A percentile compares a stretch with the other conserved stretches of the same genome.
Conservation (phyloP, 1,284 basidiomycete species). For the Ganoderma multipileum region DNA sequence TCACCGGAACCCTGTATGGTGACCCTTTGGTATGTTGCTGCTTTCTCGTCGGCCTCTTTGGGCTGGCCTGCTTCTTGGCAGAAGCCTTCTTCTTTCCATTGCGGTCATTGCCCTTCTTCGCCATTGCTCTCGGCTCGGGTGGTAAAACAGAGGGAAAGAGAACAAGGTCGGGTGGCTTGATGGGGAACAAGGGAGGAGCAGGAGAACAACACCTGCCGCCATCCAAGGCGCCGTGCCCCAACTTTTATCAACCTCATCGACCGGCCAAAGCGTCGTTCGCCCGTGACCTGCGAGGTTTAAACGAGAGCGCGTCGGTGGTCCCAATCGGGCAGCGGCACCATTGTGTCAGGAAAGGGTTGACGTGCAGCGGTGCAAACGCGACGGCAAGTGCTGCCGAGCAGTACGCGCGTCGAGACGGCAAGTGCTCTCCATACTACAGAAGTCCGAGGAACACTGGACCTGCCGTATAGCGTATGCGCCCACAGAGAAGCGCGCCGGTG, state of each 20-base stretch:
- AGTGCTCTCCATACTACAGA: constrained; percentile 1
- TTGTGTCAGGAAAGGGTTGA: background rate
- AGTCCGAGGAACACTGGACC: background rate
- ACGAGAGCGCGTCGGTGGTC: background rate
- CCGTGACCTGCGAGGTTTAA: background rate
- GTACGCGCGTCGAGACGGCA: constrained; percentile 1
- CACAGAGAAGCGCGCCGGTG: background rate
- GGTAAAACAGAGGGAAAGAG: background rate
- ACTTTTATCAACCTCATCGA: background rate
- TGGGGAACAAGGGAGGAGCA: constrained; percentile 1
- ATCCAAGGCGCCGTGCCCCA: background rate
- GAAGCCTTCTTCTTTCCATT: no score
- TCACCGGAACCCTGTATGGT: background rate
- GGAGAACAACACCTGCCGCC: background rate
- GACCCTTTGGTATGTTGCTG: no score
- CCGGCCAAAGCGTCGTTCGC: background rate
- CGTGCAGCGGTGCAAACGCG: background rate
- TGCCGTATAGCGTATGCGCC: background rate
- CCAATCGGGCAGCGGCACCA: background rate
- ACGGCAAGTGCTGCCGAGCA: background rate
- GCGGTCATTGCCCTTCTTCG: background rate
- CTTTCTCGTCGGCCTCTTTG: no score
- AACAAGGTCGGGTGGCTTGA: background rate
- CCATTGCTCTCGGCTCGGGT: background rate
- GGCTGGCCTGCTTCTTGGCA: no score